Conservation (phyloP, 2,329 filamentous ascomycete genomes). For the Cryphonectria radicalis region DNA sequence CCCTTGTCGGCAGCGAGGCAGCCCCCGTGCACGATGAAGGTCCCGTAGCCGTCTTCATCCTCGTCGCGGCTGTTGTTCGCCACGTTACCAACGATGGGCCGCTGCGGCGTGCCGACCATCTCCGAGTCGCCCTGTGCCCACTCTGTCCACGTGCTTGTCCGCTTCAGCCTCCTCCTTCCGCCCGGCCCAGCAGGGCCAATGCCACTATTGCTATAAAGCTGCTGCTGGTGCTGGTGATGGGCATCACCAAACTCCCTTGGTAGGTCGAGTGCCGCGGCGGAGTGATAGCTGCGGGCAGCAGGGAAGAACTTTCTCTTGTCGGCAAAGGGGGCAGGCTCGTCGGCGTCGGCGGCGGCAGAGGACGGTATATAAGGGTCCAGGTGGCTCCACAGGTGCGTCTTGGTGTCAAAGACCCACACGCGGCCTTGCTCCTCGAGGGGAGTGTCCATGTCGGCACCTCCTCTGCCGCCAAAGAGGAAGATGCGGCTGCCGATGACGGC, state of each 20-base stretch:
- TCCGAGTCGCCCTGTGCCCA: conserved; percentile 60
- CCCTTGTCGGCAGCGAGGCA: conserved; percentile 55
- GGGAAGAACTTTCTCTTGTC: conserved; percentile 51
- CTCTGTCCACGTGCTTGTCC: conserved; percentile 49
- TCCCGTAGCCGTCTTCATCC: conserved; percentile 66
- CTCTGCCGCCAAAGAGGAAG: conserved; percentile 81
- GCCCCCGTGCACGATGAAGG: conserved; percentile 77
- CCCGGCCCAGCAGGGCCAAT: background rate
- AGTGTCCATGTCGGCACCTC: conserved; percentile 64
- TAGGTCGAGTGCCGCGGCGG: conserved; percentile 59
- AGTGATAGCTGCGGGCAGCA: conserved; percentile 72
- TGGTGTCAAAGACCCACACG: conserved; percentile 77
- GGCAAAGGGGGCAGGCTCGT: conserved; percentile 33
- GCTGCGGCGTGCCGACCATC: conserved; percentile 61
- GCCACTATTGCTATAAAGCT: background rate
- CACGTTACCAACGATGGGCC: conserved; percentile 60
- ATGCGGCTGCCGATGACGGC: conserved; percentile 70
- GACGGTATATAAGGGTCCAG: conserved; percentile 57
- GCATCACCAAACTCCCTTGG: conserved; percentile 52
- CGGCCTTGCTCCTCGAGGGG: conserved; percentile 75
- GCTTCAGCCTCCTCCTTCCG: background rate
- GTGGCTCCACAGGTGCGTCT: conserved; percentile 65
- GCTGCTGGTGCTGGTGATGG: conserved; percentile 34
- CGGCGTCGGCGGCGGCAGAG: conserved; percentile 40
- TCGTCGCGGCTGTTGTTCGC: conserved; percentile 63